Evolutionary conservation across 1,284 basidiomycete species (phyloP).

Genomic region (Microbotryum silenes-acaulis): DNA sequence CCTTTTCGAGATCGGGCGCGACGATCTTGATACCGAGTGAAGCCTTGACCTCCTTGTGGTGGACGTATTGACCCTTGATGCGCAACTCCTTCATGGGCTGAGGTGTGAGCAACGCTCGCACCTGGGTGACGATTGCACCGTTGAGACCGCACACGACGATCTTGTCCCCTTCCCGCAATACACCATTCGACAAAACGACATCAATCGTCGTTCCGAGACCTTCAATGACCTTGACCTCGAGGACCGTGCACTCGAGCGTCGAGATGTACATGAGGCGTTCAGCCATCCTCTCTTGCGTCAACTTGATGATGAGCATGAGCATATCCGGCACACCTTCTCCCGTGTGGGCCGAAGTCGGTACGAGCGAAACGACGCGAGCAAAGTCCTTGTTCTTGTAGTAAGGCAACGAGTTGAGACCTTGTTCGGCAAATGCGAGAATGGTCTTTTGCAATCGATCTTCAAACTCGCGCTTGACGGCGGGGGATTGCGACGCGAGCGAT

Average conservation of each 20-base stretch:
- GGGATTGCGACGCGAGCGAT: slow-evolving; percentile 77
- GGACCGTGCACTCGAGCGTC: slow-evolving; percentile 96
- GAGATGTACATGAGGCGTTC: slow-evolving; percentile 96
- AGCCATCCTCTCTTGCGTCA: slow-evolving; percentile 98
- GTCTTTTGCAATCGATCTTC: slow-evolving; percentile 80
- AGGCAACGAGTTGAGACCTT: slow-evolving; percentile 88
- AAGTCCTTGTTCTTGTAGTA: slow-evolving; percentile 99
- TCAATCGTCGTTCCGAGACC: slow-evolving; percentile 98
- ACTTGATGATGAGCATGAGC: slow-evolving; percentile 94
- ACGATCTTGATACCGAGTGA: slow-evolving; percentile 95
- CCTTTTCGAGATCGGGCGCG: slow-evolving; percentile 94
- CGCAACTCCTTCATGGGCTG: slow-evolving; percentile 94
- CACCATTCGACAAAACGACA: slow-evolving; percentile 92
- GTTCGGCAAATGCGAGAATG: slow-evolving; percentile 89
- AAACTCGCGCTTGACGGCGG: slow-evolving; percentile 81
- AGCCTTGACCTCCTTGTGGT: slow-evolving; percentile 97
- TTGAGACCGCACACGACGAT: slow-evolving; percentile 97
- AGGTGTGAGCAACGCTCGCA: slow-evolving; percentile 89
- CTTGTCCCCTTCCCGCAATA: slow-evolving; percentile 82
- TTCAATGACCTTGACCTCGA: slow-evolving; percentile 98
- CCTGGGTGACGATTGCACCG: slow-evolving; percentile 92
- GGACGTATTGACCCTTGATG: slow-evolving; percentile 94
- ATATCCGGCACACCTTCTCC: slow-evolving; percentile 99
- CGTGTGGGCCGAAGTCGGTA: slow-evolving; percentile 95
- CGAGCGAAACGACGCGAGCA: slow-evolving; percentile 86